Evolutionary conservation across 208 protist genomes (phyloP), one percentile per base, ranked within the genome.

Genomic region (Crithidia thermophila): DNA sequence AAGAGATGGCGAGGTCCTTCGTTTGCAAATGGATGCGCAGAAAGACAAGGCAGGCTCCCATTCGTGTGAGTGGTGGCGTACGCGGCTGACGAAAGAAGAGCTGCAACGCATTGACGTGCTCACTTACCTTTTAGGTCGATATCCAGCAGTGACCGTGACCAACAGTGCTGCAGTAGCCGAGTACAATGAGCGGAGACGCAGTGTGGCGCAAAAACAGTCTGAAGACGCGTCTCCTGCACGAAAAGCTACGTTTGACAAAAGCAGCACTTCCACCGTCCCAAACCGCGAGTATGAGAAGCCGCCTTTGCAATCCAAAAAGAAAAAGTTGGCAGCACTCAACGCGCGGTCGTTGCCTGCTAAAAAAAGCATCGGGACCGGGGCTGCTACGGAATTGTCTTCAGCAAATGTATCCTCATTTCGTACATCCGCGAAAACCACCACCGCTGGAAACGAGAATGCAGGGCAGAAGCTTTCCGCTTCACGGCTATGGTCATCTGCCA

Each of bases 51-150:
- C 30, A 39, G 7, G 1, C 16, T n/a, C n/a, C n/a, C n/a, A 30
- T 18, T 6, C 10, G 16, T 0, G n/a, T n/a, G 37, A 52, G 23
- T 30, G 31, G 51, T 85, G 80, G 80, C 52, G 72, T 0, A 66
- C 64, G 53, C 69, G 57, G 55, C 72, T 71, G 0, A 55, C 67
- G 3, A 33, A 40, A 13, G 67, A 73, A 47, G 14, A 21, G 16
- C 46, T 82, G 11, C 39, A 77, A 31, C 53, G 64, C 0, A 76
- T 85, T n/a, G 80, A 85, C 45, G 60, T 73, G 8, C 72, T 85
- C 46, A 74, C 65, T 21, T 82, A 75, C 64, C 39, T 72, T 0
- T 64, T 85, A 9, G 80, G 80, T 4, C 69, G 63, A 20, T 85
- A 85, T 43, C 75, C 67, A 16, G 50, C 21, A 6, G 3, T n/a